phyloP scores from a whole-genome alignment of 352 stramenopile genomes.

The Phytopythium montanum region DNA sequence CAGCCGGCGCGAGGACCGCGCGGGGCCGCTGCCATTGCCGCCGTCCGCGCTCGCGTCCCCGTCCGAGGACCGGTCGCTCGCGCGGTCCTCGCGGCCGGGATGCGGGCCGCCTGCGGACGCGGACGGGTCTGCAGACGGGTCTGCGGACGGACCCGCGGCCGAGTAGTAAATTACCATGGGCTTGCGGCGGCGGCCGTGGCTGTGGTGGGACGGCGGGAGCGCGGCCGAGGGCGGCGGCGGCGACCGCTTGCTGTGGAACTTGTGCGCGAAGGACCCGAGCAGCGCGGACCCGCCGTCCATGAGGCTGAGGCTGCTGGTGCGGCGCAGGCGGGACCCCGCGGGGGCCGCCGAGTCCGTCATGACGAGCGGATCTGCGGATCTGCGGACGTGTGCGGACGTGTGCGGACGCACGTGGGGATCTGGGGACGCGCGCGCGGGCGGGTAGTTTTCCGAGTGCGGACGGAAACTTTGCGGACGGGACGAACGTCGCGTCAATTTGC shows the following conservation, averaged over 20 bases:
- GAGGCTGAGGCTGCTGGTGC: constrained; percentile 19
- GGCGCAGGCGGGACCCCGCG: constrained; percentile 9
- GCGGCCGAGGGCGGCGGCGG: constrained; percentile 3
- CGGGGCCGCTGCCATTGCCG: not conserved
- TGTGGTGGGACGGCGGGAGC: constrained; percentile 14
- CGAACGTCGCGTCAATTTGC: not conserved
- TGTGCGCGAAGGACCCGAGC: constrained; percentile 14
- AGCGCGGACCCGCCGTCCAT: constrained; percentile 1
- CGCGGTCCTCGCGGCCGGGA: not conserved
- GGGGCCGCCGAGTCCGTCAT: constrained; percentile 2
- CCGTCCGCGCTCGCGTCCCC: not conserved
- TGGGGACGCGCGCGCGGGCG: not conserved
- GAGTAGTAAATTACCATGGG: constrained; percentile 38
- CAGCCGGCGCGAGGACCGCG: constrained; percentile 1
- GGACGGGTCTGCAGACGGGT: not conserved
- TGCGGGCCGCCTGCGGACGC: no score
- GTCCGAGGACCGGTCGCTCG: not conserved
- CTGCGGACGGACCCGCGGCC: not conserved
- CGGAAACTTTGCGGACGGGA: not conserved
- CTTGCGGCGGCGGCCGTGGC: constrained; percentile 23
- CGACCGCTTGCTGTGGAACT: constrained; percentile 18
- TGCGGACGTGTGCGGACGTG: not conserved
- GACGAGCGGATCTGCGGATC: not conserved
- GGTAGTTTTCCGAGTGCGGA: not conserved
- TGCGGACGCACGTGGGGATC: not conserved